A percentile compares a stretch with the other conserved stretches of the same genome.
Evolutionary conservation across 2,329 filamentous ascomycete species (phyloP).

Genomic region (Berkeleyomyces basicola): DNA sequence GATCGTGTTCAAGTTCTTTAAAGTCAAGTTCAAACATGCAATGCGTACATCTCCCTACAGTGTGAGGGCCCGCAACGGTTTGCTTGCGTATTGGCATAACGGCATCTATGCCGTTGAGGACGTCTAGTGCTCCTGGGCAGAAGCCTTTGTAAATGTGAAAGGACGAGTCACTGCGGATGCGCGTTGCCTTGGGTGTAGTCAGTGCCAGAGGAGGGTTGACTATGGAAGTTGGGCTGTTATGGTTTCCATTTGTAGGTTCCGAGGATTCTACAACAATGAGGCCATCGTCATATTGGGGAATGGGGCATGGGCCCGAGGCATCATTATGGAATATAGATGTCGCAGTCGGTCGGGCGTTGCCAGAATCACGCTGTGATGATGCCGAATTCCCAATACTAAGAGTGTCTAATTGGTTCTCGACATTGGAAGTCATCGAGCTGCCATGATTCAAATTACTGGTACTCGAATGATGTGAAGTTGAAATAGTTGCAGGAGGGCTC

Average conservation of each 20-base stretch:
- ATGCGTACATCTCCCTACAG: slow-evolving; percentile 34
- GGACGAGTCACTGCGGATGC: slow-evolving; percentile 24
- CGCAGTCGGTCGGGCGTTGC: background rate
- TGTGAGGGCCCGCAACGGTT: slow-evolving; percentile 24
- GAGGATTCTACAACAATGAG: slow-evolving; percentile 23
- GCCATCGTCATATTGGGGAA: slow-evolving; percentile 18
- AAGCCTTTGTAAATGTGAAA: slow-evolving; percentile 38
- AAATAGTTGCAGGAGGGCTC: background rate
- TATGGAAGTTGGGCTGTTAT: background rate
- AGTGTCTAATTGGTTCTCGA: background rate
- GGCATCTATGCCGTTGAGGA: slow-evolving; percentile 30
- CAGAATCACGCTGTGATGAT: background rate
- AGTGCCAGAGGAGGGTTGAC: no score
- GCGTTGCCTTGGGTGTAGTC: background rate
- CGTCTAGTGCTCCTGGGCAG: slow-evolving; percentile 36
- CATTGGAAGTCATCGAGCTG: background rate
- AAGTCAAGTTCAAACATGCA: slow-evolving; percentile 40
- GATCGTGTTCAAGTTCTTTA: slow-evolving; percentile 33
- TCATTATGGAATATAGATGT: background rate
- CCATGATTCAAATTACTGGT: background rate
- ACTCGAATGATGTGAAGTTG: background rate
- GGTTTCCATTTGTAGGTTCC: slow-evolving; percentile 4
- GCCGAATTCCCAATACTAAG: background rate
- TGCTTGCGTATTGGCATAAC: slow-evolving; percentile 35
- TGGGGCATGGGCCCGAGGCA: background rate